Base-by-base conservation (phyloP, 1,284 basidiomycete genomes). In the Boletus calvinii region DNA sequence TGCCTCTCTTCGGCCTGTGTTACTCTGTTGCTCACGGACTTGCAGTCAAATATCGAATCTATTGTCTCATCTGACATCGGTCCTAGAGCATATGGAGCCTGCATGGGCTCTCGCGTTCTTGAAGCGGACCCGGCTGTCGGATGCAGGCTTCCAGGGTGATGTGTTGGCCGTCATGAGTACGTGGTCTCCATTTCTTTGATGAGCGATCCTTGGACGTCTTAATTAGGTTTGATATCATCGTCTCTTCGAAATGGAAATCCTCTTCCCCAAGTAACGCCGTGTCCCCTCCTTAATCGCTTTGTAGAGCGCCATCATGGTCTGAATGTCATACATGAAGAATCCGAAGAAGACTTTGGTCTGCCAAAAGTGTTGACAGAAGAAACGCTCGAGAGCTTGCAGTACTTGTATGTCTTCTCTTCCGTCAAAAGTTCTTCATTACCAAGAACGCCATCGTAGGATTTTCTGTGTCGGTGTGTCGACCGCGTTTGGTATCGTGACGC, bases 181-280 rank as follows among this genome's bases (percentile, higher is more conserved):
- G 83, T 62, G 30, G 15, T 17, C 6, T 35, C 3, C 11, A 18
- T 30, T 40, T 52, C 8, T n/a, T 31, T 20, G 5, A 22, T 1
- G 37, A 29, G 9, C 15, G 4, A 22, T 30, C 12, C 11, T n/a
- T 22, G 17, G 24, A 47, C 30, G 13, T 5, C 4, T n/a, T 50
- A 29, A 26, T 34, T 45, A 90, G 80, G 78, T 48, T 77, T 90
- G 77, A 80, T 88, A 38, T 83, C 86, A 0, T 81, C 79, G 0
- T 80, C 91, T 1, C 72, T 95, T 30, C 78, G 85, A n/a, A 87
- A 85, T 0, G 92, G 88, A 4, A 74, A 74, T 12, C 84, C 92
- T 0, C 71, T 95, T 17, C 92, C 92, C 0, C 92, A 95, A 63
- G 89, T 94, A 42, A 93, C 90, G 0, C 90, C 92, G 0, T 88